Base-by-base conservation (phyloP, 805 yeast genomes). In the Candida sithepensis region DNA sequence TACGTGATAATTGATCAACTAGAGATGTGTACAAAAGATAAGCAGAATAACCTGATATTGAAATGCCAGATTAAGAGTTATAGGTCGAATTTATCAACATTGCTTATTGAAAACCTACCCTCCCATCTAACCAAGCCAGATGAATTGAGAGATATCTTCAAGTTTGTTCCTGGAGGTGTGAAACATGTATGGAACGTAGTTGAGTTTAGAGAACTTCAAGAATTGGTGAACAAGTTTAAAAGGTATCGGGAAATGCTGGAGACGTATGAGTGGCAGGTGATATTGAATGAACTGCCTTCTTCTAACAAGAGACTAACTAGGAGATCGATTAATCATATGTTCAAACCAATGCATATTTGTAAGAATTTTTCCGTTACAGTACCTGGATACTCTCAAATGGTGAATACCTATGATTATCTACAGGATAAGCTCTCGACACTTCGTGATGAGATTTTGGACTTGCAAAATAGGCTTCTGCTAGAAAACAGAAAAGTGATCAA, bases 121-220 rank as follows among this genome's bases (percentile, higher is more conserved):
- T 36, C 48, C 0, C 45, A 61, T 4, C 50, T 69, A 21, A 56
- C 64, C 39, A 59, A 67, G 12, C 34, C 42, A 2, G 64, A 63
- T 2, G 49, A 55, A 0, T 54, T 78, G 9, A 51, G 46, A 10
- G 42, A 57, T 1, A 43, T 67, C 1, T 72, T 78, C 44, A 55
- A 64, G 2, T 60, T 69, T 1, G 65, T 82, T 4, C 81, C 85
- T 0, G 83, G 82, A 0, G 78, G 79, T 1, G 72, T 85, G 2
- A 69, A 71, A 12, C 70, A 71, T 21, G 65, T 86, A 0, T 84
- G 90, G 88, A 78, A 81, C 46, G 72, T 84, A 36, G 70, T 74
- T 42, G 69, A 76, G 39, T 72, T 67, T 52, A 54, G 65, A 4
- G 64, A 64, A n/a, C 60, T 81, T 19, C 65, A 67, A 13, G 26